Base-by-base conservation (phyloP, 331 rosid species). In the Malus hybrid region DNA sequence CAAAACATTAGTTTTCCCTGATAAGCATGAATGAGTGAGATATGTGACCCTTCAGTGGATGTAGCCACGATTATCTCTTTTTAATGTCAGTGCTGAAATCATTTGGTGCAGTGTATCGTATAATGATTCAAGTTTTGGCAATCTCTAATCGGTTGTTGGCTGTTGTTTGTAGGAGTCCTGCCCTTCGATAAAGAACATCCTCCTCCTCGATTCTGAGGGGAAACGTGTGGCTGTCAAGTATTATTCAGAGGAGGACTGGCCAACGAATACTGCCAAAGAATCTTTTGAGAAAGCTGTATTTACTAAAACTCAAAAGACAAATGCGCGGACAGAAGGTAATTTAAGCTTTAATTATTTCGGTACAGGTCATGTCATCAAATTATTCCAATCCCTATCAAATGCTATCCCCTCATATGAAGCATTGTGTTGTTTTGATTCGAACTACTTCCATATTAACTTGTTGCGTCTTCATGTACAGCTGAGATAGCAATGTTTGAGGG, bases 211-310 rank as follows among this genome's bases (percentile, higher is more conserved):
- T 84, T 92, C 97, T 65, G 99, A 92, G 50, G 99, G 99, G 64
- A 95, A 82, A 85, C 99, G 97, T 70, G 85, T 95, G 36, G 99
- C 99, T 22, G 97, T 89, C 78, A 92, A 95, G 84, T 95, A 95
- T 80, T 95, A 86, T 84, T 75, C 97, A 29, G 96, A 92, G 74
- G 96, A 92, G 74, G 99, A 92, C 75, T 95, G 93, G 99, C 89
- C 97, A 26, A 95, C 97, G 9, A 92, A 95, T 81, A 75, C 78
- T 81, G 91, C 93, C 6, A 92, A 87, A 82, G 99, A 95, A 81
- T 75, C 90, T 70, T 95, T 89, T 84, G 99, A 95, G 90, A 92
- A 90, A 82, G 67, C 92, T 58, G 90, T 95, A 28, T 92, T 92
- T 84, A 84, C 82, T 70, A 92, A 95, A 87, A 95, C 97, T 81